Conservation (phyloP, 2,329 filamentous ascomycete genomes). For the Exophiala alcalophila region DNA sequence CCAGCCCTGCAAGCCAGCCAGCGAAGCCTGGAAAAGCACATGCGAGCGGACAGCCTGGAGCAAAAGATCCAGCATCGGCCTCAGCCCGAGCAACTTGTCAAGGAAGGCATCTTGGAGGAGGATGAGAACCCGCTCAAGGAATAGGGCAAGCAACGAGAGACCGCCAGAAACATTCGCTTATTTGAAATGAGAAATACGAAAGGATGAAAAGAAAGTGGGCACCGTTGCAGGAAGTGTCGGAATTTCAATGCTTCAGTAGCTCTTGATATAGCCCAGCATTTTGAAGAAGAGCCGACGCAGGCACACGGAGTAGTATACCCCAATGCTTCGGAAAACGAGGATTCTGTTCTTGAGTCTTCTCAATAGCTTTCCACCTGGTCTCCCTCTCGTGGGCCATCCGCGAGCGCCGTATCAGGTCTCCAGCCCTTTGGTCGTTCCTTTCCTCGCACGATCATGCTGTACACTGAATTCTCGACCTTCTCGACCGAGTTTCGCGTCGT, state of each 20-base stretch:
- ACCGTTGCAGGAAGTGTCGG: not conserved
- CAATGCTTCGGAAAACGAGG: not conserved
- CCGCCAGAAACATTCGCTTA: too few species aligned
- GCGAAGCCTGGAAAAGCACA: conserved; percentile 80
- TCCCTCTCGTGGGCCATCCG: conserved; percentile 41
- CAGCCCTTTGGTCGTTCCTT: conserved; percentile 87
- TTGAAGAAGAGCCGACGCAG: too few species aligned
- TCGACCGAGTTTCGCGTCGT: conserved; percentile 85
- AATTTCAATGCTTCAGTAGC: conserved; percentile 27
- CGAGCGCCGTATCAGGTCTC: conserved; percentile 64
- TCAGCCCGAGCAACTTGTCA: conserved; percentile 69
- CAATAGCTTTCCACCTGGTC: conserved; percentile 35
- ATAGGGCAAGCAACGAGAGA: conserved; percentile 10
- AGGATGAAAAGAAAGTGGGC: too few species aligned
- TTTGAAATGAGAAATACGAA: too few species aligned
- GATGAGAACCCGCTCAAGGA: conserved; percentile 49
- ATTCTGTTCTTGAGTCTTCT: too few species aligned
- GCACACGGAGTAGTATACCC: not conserved
- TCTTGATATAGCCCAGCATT: conserved; percentile 28
- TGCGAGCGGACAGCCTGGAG: conserved; percentile 82
- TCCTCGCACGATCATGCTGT: conserved; percentile 81
- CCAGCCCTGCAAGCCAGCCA: conserved; percentile 77
- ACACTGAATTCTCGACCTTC: conserved; percentile 89
- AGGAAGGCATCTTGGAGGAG: conserved; percentile 73
- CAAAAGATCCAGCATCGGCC: conserved; percentile 80